Evolutionary conservation across 2,329 filamentous ascomycete species (phyloP).

Genomic region (Apiospora kogelbergensis): DNA sequence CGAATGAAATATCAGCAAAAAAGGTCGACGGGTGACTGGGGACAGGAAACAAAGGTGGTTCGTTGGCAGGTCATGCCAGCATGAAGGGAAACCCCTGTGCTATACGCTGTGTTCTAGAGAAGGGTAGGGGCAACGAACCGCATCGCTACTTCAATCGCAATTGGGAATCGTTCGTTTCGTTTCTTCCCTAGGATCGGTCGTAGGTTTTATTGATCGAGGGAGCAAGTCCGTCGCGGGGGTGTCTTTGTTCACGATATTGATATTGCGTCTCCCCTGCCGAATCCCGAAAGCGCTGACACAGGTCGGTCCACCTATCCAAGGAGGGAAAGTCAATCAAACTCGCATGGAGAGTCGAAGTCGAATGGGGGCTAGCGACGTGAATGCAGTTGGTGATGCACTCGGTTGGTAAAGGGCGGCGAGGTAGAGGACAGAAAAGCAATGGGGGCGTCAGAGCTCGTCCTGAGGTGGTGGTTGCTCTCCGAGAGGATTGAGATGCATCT

Average conservation of each 20-base stretch:
- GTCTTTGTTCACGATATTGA: slow-evolving; percentile 8
- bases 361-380: slow-evolving; percentile 1
- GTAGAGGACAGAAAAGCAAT: neutral
- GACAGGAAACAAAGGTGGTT: neutral
- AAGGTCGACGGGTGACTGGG: neutral
- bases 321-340: slow-evolving; percentile 6
- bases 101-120: neutral
- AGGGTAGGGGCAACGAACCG: slow-evolving; percentile 2
- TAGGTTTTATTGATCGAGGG: neutral
- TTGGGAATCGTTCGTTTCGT: neutral
- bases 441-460: slow-evolving; percentile 5
- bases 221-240: slow-evolving; percentile 1
- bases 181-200: neutral
- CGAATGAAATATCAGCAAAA: slow-evolving; percentile 10
- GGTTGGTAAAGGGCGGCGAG: neutral
- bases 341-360: neutral
- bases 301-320: slow-evolving; percentile 7
- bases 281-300: slow-evolving; percentile 4
- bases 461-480: neutral
- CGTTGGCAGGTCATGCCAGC: slow-evolving; percentile 1
- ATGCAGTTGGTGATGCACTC: neutral
- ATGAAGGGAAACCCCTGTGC: neutral
- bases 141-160: slow-evolving; percentile 5
- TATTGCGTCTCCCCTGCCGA: neutral
- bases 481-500: neutral